Base-by-base conservation (phyloP, 768 basidiomycete genomes). In the Amanita polypyramis region DNA sequence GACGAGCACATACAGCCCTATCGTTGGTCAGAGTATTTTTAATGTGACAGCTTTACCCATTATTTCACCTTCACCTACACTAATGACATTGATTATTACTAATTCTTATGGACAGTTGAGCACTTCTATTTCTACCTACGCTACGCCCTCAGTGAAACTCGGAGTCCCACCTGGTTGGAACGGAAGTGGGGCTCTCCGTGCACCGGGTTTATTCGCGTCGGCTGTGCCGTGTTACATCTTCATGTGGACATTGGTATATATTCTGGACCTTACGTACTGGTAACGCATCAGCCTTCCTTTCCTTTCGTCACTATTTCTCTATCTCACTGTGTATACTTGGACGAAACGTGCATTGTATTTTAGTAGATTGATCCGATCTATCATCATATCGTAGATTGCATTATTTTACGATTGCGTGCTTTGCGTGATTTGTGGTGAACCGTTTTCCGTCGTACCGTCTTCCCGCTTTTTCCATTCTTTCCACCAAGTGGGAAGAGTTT, bases 91-190 rank as follows among this genome's bases (percentile, higher is more conserved):
- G 38, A 61, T 76, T 21, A 50, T 75, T 30, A 87, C 86, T 2
- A 67, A 83, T 50, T 56, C 73, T 9, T 64, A 65, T 51, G 84
- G 85, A 1, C 55, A 63, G 8, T 54, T 79, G 1, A 60, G 69
- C 2, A 87, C 82, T 7, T 70, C 75, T 0, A 73, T 75, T 8
- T 79, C 75, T 29, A 72, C 73, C 11, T 56, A 72, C 5, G 58
- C 66, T 3, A 52, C 66, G 49, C 65, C 76, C 1, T 67, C 73
- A 17, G 65, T 79, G 6, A 69, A 70, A 6, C 72, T 90, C 9
- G 86, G 87, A 7, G 56, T 73, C 27, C 83, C 84, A 10, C 80
- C 83, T 14, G 79, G 82, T 19, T 77, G 70, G 74, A 76, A 55
- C 52, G 57, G 61, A 9, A 62, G 54, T 15, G 35, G 40, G 37